Conservation (phyloP, 495 filamentous ascomycete genomes). For the Penicillium tannophilum region DNA sequence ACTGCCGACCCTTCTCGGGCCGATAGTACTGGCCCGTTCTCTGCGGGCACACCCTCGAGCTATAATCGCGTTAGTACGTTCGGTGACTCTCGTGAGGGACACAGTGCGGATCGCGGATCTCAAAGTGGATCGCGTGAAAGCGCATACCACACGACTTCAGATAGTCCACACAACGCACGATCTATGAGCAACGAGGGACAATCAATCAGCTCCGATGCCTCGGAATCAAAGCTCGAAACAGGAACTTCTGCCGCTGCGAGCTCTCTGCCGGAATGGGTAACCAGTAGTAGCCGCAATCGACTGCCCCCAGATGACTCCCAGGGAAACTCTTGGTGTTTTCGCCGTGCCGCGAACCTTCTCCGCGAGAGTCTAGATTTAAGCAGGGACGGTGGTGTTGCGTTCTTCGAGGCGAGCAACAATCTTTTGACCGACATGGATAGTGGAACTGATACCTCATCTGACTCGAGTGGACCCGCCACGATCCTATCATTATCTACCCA, state of each 20-base stretch:
- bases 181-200: constrained; percentile 33
- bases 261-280: constrained; percentile 44
- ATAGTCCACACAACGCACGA: constrained; percentile 16
- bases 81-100: constrained; percentile 18
- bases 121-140: constrained; percentile 21
- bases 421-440: constrained; percentile 33
- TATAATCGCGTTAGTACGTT: constrained; percentile 32
- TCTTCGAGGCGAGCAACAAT: constrained; percentile 48
- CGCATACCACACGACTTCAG: constrained; percentile 25
- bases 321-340: constrained; percentile 50
- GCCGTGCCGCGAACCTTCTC: constrained; percentile 58
- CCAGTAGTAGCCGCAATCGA: constrained; percentile 35
- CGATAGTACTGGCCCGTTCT: constrained; percentile 24
- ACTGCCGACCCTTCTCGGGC: constrained; percentile 26
- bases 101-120: neutral
- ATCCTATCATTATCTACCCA: constrained; percentile 42
- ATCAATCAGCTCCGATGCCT: constrained; percentile 29
- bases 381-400: constrained; percentile 54
- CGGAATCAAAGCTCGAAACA: constrained; percentile 30
- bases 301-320: constrained; percentile 42
- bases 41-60: constrained; percentile 30
- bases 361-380: constrained; percentile 57
- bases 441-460: constrained; percentile 35
- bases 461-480: constrained; percentile 34
- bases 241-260: constrained; percentile 27